Conservation (phyloP, 768 basidiomycete genomes). For the Scleroderma bovista region DNA sequence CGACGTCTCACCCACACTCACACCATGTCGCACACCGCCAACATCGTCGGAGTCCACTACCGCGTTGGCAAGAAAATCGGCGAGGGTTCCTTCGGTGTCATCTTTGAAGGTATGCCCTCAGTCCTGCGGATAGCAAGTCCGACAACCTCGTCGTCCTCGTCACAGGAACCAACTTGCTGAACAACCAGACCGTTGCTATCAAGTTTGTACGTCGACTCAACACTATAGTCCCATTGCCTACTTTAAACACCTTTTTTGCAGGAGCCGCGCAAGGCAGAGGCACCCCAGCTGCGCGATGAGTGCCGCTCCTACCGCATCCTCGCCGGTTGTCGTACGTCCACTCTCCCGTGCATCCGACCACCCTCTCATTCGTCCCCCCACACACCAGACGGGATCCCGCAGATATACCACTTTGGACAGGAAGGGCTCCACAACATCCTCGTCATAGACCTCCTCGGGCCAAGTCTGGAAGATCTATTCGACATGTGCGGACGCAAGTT, state of each 20-base stretch:
- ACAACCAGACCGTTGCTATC: slow-evolving; percentile 98
- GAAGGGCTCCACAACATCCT: slow-evolving; percentile 98
- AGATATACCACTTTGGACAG: slow-evolving; percentile 99
- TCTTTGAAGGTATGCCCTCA: slow-evolving; percentile 67
- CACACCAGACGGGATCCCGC: slow-evolving; percentile 83
- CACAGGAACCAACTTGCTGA: slow-evolving; percentile 92
- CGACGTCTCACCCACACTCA: slow-evolving; percentile 8
- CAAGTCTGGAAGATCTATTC: slow-evolving; percentile 95
- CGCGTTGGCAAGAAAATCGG: slow-evolving; percentile 99
- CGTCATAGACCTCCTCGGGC: slow-evolving; percentile 96
- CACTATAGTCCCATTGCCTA: neutral
- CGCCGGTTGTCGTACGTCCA: slow-evolving; percentile 77
- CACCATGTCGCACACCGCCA: slow-evolving; percentile 56
- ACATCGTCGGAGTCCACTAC: slow-evolving; percentile 94
- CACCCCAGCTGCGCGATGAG: slow-evolving; percentile 96
- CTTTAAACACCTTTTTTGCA: slow-evolving; percentile 26
- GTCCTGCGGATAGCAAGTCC: neutral
- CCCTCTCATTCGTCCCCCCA: slow-evolving; percentile 2
- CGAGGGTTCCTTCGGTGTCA: slow-evolving; percentile 97
- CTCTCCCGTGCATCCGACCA: neutral
- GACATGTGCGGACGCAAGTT: slow-evolving; percentile 99
- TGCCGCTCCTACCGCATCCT: slow-evolving; percentile 95
- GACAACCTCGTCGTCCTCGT: neutral
- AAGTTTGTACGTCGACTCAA: slow-evolving; percentile 88
- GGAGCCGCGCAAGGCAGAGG: slow-evolving; percentile 93